These are phyloP conservation scores for Populus nigra DNA, from an alignment of 345 rosid genomes.

Conservation along the genomic window DNA sequence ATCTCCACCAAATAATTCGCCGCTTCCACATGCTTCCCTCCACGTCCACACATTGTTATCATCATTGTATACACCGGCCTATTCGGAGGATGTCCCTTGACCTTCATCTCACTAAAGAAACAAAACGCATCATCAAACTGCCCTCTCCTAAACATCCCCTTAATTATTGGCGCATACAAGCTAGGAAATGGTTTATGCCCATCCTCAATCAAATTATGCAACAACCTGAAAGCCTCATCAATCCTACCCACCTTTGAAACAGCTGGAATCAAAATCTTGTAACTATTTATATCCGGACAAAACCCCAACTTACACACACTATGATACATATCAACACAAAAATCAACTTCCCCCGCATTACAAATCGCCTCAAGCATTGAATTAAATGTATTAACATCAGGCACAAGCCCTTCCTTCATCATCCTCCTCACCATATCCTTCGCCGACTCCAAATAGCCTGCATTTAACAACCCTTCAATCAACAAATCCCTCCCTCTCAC, in stretches of 20 bases:
- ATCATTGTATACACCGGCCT: slow-evolving; percentile 88
- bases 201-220: slow-evolving; percentile 67
- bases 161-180: slow-evolving; percentile 81
- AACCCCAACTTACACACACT: slow-evolving; percentile 66
- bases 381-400: slow-evolving; percentile 64
- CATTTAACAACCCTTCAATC: slow-evolving; percentile 74
- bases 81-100: slow-evolving; percentile 81
- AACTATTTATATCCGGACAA: slow-evolving; percentile 58
- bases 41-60: slow-evolving; percentile 89
- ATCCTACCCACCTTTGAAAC: slow-evolving; percentile 77
- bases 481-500: slow-evolving; percentile 86
- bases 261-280: slow-evolving; percentile 76
- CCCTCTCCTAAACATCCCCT: slow-evolving; percentile 70
- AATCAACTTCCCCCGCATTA: slow-evolving; percentile 68
- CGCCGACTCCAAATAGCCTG: slow-evolving; percentile 77
- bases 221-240: slow-evolving; percentile 67
- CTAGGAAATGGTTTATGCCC: slow-evolving; percentile 91
- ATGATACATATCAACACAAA: slow-evolving; percentile 67
- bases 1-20: slow-evolving; percentile 83
- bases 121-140: slow-evolving; percentile 84
- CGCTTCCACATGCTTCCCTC: slow-evolving; percentile 76
- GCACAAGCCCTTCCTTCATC: slow-evolving; percentile 69
- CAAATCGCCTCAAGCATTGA: slow-evolving; percentile 55
- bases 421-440: slow-evolving; percentile 71
- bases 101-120: slow-evolving; percentile 84